phyloP scores from a whole-genome alignment of 305 asterid genomes.

The Fraxinus dipetala region DNA sequence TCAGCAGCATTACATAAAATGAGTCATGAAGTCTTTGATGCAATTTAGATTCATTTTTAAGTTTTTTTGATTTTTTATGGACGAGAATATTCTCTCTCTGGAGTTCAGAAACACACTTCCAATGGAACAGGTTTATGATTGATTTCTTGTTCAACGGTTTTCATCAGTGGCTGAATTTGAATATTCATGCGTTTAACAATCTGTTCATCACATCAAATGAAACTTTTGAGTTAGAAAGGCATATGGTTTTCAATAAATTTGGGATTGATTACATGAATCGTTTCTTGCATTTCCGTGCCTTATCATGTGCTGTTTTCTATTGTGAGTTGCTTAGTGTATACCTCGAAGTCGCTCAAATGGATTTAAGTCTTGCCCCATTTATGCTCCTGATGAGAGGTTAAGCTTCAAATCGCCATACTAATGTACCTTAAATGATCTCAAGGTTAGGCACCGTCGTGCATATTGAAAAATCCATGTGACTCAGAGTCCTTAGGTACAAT shows the following conservation, averaged over 20 bases:
- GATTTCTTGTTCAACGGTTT: not conserved
- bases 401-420: not conserved
- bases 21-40: not conserved
- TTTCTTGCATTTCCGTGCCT: not conserved
- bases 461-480: not conserved
- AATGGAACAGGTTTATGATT: not conserved
- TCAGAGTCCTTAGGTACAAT: not conserved
- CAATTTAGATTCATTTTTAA: not conserved
- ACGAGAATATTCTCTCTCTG: not conserved
- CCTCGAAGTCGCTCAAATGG: not conserved
- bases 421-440: too few species aligned
- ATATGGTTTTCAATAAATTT: not conserved
- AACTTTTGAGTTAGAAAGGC: not conserved
- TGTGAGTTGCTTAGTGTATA: not conserved
- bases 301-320: not conserved
- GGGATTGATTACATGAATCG: not conserved
- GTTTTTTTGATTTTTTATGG: not conserved
- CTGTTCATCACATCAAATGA: not conserved
- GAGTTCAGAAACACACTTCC: not conserved
- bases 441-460: too few species aligned
- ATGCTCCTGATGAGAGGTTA: not conserved
- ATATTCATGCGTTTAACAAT: not conserved
- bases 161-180: not conserved
- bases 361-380: not conserved
- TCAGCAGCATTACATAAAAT: not conserved